Evolutionary conservation across 164 flowering plant species (phyloP).

Genomic region (Paratinospora sagittata): DNA sequence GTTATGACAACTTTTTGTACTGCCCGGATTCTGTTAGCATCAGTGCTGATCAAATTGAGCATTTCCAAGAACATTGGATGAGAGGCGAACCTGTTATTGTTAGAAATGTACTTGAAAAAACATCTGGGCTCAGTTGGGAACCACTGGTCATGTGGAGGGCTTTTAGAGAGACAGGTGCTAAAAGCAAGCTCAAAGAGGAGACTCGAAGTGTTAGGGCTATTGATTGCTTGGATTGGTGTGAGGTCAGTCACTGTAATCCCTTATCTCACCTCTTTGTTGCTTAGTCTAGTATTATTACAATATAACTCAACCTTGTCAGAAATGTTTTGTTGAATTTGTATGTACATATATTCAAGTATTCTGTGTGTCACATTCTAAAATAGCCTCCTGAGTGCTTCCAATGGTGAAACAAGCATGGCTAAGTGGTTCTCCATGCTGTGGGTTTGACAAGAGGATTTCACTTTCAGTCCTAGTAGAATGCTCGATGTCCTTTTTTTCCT

Average conservation of each 20-base stretch:
- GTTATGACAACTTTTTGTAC: conserved; percentile 56
- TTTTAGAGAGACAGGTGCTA: conserved; percentile 37
- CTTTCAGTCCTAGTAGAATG: neutral
- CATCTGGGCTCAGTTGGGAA: conserved; percentile 83
- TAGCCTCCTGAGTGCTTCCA: neutral
- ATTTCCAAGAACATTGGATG: conserved; percentile 77
- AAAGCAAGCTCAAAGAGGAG: conserved; percentile 33
- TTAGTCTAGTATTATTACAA: neutral
- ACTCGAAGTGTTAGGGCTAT: conserved; percentile 52
- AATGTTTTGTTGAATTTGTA: too few species aligned
- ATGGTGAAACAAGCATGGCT: neutral
- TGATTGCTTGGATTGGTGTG: conserved; percentile 86
- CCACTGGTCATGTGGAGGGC: conserved; percentile 92
- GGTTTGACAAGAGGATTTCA: neutral
- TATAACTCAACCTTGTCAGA: neutral
- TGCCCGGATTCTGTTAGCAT: conserved; percentile 48
- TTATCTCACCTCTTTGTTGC: neutral
- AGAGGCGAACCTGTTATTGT: conserved; percentile 79
- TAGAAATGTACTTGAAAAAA: conserved; percentile 48
- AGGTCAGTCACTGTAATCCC: conserved; percentile 34
- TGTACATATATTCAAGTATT: neutral
- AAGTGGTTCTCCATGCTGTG: neutral
- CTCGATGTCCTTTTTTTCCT: neutral
- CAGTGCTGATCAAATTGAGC: conserved; percentile 39
- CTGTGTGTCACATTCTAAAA: neutral